Evolutionary conservation across 2,329 filamentous ascomycete species (phyloP).

Genomic region (Passalora sequoiae): DNA sequence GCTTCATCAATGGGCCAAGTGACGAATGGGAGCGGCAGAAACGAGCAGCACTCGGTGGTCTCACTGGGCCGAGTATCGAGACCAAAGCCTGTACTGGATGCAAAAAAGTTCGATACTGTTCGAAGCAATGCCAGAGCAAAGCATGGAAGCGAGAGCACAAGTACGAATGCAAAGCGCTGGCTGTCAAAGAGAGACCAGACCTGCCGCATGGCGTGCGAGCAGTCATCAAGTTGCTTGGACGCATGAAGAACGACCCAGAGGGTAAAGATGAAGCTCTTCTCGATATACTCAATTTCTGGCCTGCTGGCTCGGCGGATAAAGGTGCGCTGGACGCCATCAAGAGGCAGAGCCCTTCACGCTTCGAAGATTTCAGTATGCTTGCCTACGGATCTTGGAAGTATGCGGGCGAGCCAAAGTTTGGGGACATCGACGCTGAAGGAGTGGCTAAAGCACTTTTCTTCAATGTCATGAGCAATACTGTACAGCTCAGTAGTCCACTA

Average conservation of each 20-base stretch:
- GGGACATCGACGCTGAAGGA: slow-evolving; percentile 20
- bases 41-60: slow-evolving; percentile 30
- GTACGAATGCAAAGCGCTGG: slow-evolving; percentile 53
- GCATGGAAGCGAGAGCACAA: slow-evolving; percentile 58
- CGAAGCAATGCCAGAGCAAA: slow-evolving; percentile 54
- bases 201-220: slow-evolving; percentile 55
- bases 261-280: slow-evolving; percentile 22
- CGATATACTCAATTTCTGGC: slow-evolving; percentile 25
- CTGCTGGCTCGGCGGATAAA: slow-evolving; percentile 13
- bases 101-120: slow-evolving; percentile 55
- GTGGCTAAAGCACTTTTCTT: slow-evolving; percentile 18
- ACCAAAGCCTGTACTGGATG: slow-evolving; percentile 57
- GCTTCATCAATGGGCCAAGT: slow-evolving; percentile 38
- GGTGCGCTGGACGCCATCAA: slow-evolving; percentile 48
- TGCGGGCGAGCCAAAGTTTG: slow-evolving; percentile 34
- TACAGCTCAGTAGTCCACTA: slow-evolving; percentile 52
- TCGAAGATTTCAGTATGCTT: slow-evolving; percentile 49
- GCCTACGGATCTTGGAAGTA: slow-evolving; percentile 52
- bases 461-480: slow-evolving; percentile 48
- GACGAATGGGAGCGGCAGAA: slow-evolving; percentile 24
- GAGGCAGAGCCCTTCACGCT: slow-evolving; percentile 37
- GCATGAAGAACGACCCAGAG: slow-evolving; percentile 23
- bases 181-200: slow-evolving; percentile 34
- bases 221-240: slow-evolving; percentile 48
- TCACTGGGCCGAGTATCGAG: slow-evolving; percentile 18